These are phyloP conservation scores for Ascocoryne sarcoides DNA, from an alignment of 2,329 filamentous ascomycete genomes.

Conservation along the genomic window DNA sequence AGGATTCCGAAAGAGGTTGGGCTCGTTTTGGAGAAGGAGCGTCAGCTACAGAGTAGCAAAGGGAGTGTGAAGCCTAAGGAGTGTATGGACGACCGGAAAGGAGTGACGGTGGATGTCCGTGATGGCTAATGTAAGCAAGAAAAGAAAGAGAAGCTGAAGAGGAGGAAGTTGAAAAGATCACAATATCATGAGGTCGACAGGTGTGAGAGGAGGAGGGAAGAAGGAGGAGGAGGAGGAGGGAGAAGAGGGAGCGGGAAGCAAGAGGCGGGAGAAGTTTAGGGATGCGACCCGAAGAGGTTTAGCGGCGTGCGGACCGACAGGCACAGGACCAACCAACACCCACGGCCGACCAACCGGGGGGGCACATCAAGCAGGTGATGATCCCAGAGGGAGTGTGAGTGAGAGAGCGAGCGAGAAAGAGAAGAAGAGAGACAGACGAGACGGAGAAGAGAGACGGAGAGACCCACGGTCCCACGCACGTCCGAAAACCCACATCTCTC, in stretches of 20 bases:
- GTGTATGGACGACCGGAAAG: constrained; percentile 37
- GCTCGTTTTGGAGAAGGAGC: neutral
- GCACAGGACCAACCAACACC: neutral
- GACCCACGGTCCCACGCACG: too few species aligned
- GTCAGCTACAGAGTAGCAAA: neutral
- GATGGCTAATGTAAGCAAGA: constrained; percentile 21
- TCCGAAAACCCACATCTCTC: too few species aligned
- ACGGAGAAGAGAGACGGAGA: too few species aligned
- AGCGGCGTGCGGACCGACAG: neutral
- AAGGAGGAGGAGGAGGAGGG: constrained; percentile 4
- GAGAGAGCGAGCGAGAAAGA: neutral
- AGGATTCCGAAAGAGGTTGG: constrained; percentile 5
- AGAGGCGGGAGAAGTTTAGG: constrained; percentile 1
- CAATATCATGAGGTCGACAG: constrained; percentile 14
- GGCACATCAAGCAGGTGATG: neutral
- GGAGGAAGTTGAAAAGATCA: constrained; percentile 24
- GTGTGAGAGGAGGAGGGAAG: constrained; percentile 1
- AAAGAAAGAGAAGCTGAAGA: constrained; percentile 25
- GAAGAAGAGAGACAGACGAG: too few species aligned
- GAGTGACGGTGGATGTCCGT: constrained; percentile 40
- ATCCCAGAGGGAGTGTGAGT: neutral
- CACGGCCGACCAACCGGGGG: neutral
- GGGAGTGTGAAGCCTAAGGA: constrained; percentile 25
- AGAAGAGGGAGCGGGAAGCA: neutral
- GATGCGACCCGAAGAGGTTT: neutral